Percentiles rank a stretch among this genome's conserved stretches.
These are phyloP conservation scores for Flaveria ramosissima DNA, from an alignment of 129 eudicot genomes.

Conservation along the genomic window DNA sequence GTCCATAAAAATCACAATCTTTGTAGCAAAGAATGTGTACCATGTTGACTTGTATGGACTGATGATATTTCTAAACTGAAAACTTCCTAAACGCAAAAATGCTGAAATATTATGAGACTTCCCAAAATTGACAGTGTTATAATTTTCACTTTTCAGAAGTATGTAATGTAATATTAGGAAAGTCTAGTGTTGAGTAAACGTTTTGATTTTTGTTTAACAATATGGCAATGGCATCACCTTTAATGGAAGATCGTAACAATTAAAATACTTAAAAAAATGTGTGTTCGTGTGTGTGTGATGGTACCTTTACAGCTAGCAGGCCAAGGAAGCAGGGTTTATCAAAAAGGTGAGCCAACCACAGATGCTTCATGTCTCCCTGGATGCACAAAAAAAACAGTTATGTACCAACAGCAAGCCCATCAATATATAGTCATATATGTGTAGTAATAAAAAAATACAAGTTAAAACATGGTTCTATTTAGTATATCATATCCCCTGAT, in stretches of 20 bases:
- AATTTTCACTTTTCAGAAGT: neutral
- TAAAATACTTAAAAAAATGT: neutral
- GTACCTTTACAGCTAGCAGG: slow-evolving; percentile 74
- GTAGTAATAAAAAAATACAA: neutral
- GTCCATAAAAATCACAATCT: neutral
- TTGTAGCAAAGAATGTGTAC: neutral
- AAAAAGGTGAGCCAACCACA: slow-evolving; percentile 86
- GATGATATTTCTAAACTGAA: neutral
- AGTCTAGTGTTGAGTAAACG: neutral
- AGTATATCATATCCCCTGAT: no score
- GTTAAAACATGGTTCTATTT: no score
- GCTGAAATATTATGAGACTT: neutral
- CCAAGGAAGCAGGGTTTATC: slow-evolving; percentile 96
- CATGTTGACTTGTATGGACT: neutral
- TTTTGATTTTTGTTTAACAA: neutral
- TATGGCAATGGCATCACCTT: neutral
- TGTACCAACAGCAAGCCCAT: neutral
- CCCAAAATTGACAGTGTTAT: neutral
- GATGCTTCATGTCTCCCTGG: slow-evolving; percentile 70
- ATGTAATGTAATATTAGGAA: neutral
- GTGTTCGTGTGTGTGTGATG: neutral
- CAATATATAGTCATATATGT: no score
- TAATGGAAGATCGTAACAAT: neutral
- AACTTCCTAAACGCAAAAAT: neutral
- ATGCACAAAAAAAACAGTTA: neutral